phyloP scores from a whole-genome alignment of 805 yeast species.

The Hanseniaspora lindneri region DNA sequence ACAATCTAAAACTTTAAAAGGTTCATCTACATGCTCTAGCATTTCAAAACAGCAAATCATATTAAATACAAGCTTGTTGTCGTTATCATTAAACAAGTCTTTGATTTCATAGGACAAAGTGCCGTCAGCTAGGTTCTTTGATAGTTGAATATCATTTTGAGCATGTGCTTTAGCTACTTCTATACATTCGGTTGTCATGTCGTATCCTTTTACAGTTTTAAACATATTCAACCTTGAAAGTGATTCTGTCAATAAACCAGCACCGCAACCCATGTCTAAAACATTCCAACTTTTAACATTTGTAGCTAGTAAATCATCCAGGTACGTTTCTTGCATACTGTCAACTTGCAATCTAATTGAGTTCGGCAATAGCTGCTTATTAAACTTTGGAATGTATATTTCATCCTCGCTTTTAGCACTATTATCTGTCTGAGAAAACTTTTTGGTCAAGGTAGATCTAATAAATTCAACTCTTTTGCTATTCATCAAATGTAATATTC shows the following conservation, averaged over 20 bases:
- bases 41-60: slow-evolving; percentile 85
- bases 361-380: slow-evolving; percentile 51
- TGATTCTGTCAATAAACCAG: slow-evolving; percentile 85
- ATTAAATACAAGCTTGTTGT: slow-evolving; percentile 44
- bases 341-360: slow-evolving; percentile 43
- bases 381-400: slow-evolving; percentile 69
- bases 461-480: slow-evolving; percentile 79
- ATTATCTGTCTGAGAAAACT: neutral
- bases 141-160: slow-evolving; percentile 50
- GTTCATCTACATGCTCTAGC: slow-evolving; percentile 86
- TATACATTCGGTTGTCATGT: slow-evolving; percentile 71
- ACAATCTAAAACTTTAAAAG: slow-evolving; percentile 55
- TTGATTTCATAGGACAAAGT: slow-evolving; percentile 40
- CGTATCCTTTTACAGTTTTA: slow-evolving; percentile 63
- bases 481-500: slow-evolving; percentile 92
- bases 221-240: slow-evolving; percentile 64
- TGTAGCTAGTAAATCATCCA: slow-evolving; percentile 23
- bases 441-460: slow-evolving; percentile 34
- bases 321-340: slow-evolving; percentile 37
- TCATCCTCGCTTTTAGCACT: slow-evolving; percentile 20
- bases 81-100: slow-evolving; percentile 9
- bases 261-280: slow-evolving; percentile 94
- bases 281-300: slow-evolving; percentile 35
- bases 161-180: slow-evolving; percentile 67
- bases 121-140: slow-evolving; percentile 27